These are phyloP conservation scores for Claviceps quebecensis DNA, from an alignment of 2,329 filamentous ascomycete species.

Conservation along the genomic window DNA sequence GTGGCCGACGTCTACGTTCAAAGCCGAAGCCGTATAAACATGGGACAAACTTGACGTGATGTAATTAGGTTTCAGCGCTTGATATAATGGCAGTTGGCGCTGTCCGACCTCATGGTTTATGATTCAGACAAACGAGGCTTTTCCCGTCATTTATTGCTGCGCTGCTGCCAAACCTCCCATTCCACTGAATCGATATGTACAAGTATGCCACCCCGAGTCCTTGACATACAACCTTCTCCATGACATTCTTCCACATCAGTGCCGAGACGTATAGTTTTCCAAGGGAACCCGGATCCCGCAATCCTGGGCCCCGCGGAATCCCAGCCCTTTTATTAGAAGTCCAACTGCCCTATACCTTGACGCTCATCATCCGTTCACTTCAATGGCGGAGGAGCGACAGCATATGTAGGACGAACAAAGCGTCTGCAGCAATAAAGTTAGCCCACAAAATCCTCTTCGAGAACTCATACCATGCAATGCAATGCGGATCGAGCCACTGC, in stretches of 20 bases:
- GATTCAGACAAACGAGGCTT: too few relatives aligned
- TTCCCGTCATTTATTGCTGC: too few relatives aligned
- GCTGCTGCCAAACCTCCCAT: neutral
- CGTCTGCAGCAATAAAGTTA: slow-evolving; percentile 25
- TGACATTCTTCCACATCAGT: neutral
- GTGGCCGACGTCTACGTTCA: too few relatives aligned
- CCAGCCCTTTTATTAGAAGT: neutral
- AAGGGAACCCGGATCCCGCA: neutral
- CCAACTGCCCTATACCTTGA: neutral
- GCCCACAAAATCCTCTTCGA: neutral
- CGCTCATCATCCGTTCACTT: slow-evolving; percentile 28
- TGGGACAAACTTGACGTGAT: too few relatives aligned
- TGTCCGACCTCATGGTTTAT: too few relatives aligned
- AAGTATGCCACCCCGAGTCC: neutral
- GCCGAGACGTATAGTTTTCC: too few relatives aligned
- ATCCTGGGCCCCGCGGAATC: too few relatives aligned
- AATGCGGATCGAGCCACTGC: too few relatives aligned
- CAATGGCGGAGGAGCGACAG: slow-evolving; percentile 51
- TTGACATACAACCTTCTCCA: neutral
- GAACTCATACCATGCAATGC: neutral
- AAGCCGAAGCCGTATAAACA: too few relatives aligned
- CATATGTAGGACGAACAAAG: slow-evolving; percentile 71
- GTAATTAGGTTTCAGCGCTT: too few relatives aligned
- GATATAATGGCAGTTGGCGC: too few relatives aligned
- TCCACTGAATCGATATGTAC: neutral